Evolutionary conservation across 768 basidiomycete genomes (phyloP).

Genomic region (Tylopilus vinaceipallidus): DNA sequence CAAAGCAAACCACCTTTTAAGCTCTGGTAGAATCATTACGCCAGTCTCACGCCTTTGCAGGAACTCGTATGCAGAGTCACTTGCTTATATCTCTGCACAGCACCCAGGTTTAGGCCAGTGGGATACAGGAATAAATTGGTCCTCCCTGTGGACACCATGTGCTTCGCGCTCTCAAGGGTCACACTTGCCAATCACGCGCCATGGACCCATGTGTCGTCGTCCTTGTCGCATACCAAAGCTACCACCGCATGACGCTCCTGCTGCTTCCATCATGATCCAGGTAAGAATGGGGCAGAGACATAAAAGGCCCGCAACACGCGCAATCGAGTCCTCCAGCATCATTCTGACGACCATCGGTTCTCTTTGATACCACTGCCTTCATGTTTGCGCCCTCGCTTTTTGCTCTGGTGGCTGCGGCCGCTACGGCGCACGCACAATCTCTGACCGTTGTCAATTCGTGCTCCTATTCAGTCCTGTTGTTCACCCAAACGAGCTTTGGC

Average conservation of each 20-base stretch:
- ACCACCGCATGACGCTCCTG: not conserved
- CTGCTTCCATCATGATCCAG: too few relatives aligned
- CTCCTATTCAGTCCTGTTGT: slow-evolving; percentile 20
- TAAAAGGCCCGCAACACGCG: not conserved
- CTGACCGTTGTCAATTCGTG: slow-evolving; percentile 23
- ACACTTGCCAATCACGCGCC: not conserved
- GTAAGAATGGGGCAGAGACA: not conserved
- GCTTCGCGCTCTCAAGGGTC: not conserved
- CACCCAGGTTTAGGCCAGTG: not conserved
- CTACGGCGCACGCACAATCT: slow-evolving; percentile 18
- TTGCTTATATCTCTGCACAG: not conserved
- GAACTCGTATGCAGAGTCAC: not conserved
- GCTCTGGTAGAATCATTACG: too few relatives aligned
- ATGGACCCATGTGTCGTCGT: not conserved
- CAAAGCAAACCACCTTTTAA: too few relatives aligned
- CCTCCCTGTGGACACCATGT: not conserved
- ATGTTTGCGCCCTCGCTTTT: slow-evolving; percentile 10
- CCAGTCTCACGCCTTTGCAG: not conserved
- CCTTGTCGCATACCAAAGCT: not conserved
- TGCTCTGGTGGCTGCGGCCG: slow-evolving; percentile 1
- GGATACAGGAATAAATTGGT: not conserved
- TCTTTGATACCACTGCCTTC: not conserved
- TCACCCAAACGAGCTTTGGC: slow-evolving; percentile 24
- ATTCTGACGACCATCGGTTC: not conserved
- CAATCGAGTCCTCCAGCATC: not conserved